A percentile compares a stretch with the other conserved stretches of the same genome.
Evolutionary conservation across 768 basidiomycete species (phyloP).

Genomic region (Lactarius sp.): DNA sequence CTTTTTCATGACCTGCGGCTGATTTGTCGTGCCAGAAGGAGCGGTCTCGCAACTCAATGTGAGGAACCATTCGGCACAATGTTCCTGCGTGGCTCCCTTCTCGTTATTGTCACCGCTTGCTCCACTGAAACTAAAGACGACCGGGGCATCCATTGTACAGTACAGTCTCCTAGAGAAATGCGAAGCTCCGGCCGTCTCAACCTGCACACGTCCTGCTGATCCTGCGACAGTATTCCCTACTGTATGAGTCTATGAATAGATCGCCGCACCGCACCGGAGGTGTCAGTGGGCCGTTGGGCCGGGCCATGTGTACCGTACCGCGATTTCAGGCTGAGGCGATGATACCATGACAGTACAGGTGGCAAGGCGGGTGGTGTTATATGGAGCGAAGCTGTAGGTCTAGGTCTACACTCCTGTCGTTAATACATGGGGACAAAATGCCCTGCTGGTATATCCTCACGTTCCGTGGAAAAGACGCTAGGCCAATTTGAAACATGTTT

Average conservation of each 20-base stretch:
- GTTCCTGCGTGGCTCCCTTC: not conserved
- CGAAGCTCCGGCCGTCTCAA: not conserved
- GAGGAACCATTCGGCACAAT: not conserved
- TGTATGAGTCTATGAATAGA: not conserved
- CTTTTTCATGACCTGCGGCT: too few species aligned
- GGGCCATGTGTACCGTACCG: too few species aligned
- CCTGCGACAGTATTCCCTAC: not conserved
- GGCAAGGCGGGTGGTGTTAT: not conserved
- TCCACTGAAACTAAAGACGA: not conserved
- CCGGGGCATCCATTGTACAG: not conserved
- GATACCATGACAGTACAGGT: not conserved
- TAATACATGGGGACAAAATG: not conserved
- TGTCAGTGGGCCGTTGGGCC: too few species aligned
- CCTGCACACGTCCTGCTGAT: not conserved
- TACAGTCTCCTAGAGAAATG: not conserved
- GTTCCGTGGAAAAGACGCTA: not conserved
- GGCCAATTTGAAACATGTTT: not conserved
- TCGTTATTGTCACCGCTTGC: not conserved
- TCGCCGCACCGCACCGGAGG: not conserved
- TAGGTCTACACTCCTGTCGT: not conserved
- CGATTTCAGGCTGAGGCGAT: not conserved
- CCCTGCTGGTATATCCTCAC: not conserved
- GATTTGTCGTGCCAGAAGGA: not conserved
- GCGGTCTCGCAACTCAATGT: not conserved
- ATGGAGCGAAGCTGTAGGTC: not conserved